Percentiles rank a stretch among this genome's conserved stretches.
phyloP scores from a whole-genome alignment of 2,329 filamentous ascomycete genomes.

The Fusarium cyanostomum region DNA sequence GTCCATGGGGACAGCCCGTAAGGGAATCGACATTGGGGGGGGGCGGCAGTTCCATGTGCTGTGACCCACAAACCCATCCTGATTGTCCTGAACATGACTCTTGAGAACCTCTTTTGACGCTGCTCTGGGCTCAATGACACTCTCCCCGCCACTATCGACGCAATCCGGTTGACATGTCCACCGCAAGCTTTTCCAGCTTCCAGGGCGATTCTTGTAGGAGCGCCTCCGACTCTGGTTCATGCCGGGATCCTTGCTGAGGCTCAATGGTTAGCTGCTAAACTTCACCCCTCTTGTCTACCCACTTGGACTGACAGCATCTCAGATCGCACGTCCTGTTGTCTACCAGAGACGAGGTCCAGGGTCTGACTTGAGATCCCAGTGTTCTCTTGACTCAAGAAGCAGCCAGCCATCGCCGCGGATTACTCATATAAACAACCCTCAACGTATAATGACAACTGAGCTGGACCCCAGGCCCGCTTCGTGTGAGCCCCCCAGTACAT shows the following conservation, averaged over 20 bases:
- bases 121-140: conserved; percentile 1
- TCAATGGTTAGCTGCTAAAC: conserved; percentile 10
- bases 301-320: neutral
- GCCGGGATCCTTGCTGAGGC: conserved; percentile 12
- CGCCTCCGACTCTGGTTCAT: conserved; percentile 15
- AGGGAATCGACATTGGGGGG: conserved; percentile 23
- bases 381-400: conserved; percentile 12
- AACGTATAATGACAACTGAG: conserved; percentile 23
- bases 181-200: conserved; percentile 8
- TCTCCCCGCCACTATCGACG: conserved; percentile 27
- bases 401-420: conserved; percentile 21
- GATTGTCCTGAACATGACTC: conserved; percentile 13
- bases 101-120: conserved; percentile 7
- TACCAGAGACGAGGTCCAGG: neutral
- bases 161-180: conserved; percentile 22
- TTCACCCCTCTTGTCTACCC: neutral
- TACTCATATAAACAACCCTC: conserved; percentile 20
- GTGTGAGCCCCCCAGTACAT: conserved; percentile 4
- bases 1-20: conserved; percentile 16
- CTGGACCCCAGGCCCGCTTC: conserved; percentile 18
- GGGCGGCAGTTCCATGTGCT: conserved; percentile 20
- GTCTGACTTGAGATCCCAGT: conserved; percentile 14
- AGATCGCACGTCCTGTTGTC: neutral
- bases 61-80: conserved; percentile 16
- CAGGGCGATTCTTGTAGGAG: conserved; percentile 6